Percentiles rank a stretch among this genome's conserved stretches.
phyloP scores from a whole-genome alignment of 2,329 filamentous ascomycete species.

The Bipolaris victoriae region DNA sequence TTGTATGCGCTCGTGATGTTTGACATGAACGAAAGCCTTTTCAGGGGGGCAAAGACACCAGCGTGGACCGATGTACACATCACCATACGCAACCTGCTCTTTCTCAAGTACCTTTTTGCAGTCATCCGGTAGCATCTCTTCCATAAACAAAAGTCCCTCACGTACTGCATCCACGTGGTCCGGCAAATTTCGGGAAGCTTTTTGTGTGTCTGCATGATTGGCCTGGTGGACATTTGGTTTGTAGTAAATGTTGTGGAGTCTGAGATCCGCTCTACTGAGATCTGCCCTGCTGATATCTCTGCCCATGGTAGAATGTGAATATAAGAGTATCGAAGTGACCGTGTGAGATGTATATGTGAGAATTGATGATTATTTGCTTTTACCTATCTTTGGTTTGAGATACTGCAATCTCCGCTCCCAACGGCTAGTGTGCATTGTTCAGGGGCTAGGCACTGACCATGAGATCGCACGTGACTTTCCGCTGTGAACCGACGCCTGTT shows the following conservation, averaged over 20 bases:
- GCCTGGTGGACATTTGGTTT: constrained; percentile 5
- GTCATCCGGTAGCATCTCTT: constrained; percentile 1
- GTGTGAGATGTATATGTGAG: not conserved
- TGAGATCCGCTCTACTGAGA: not conserved
- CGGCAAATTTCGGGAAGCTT: not conserved
- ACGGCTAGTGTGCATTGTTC: too few species aligned
- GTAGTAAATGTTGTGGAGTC: not conserved
- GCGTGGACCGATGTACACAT: not conserved
- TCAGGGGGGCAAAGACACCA: not conserved
- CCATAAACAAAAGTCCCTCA: constrained; percentile 9
- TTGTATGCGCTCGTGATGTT: not conserved
- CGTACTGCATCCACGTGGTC: constrained; percentile 12
- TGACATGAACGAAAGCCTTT: not conserved
- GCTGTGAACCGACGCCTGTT: too few species aligned
- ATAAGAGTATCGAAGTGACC: not conserved
- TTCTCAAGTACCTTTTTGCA: not conserved
- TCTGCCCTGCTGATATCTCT: not conserved
- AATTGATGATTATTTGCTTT: not conserved
- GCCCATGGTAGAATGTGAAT: not conserved
- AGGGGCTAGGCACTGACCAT: too few species aligned
- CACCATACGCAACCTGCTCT: not conserved
- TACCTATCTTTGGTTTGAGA: not conserved
- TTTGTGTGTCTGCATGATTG: not conserved
- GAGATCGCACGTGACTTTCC: too few species aligned
- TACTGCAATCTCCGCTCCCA: not conserved